Conservation (phyloP, 169 alveolate species). For the Plasmodium vivax region DNA sequence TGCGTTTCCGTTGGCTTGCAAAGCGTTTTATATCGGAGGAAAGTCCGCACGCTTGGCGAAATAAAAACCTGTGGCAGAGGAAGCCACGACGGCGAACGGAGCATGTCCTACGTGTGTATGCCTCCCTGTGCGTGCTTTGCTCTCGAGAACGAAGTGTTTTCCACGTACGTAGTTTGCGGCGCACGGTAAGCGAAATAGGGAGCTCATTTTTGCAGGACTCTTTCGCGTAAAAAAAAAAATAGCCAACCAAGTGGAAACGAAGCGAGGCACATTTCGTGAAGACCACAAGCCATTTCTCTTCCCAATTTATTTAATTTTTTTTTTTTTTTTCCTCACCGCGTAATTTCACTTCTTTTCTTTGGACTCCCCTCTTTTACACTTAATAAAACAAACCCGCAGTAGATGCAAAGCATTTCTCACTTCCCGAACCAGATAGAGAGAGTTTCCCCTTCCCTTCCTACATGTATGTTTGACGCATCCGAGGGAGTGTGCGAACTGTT, state of each 20-base stretch:
- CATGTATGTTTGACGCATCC: neutral
- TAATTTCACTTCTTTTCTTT: neutral
- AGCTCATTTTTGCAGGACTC: neutral
- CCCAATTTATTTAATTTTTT: neutral
- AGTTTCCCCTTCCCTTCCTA: neutral
- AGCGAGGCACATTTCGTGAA: neutral
- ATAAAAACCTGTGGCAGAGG: neutral
- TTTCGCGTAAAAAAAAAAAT: neutral
- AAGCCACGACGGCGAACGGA: neutral
- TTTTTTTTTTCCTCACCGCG: neutral
- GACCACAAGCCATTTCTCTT: neutral
- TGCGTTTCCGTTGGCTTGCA: neutral
- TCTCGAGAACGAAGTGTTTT: neutral
- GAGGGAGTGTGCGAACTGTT: neutral
- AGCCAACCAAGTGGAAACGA: neutral
- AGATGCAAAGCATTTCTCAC: neutral
- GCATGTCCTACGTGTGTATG: neutral
- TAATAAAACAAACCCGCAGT: neutral
- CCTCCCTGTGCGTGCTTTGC: neutral
- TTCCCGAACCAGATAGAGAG: neutral
- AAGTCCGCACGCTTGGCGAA: neutral
- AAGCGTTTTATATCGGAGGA: neutral
- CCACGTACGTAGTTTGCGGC: neutral
- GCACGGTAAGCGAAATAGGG: neutral
- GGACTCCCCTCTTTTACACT: neutral